These are phyloP conservation scores for Blastobotrys peoriensis DNA, from an alignment of 805 yeast genomes.

Conservation along the genomic window DNA sequence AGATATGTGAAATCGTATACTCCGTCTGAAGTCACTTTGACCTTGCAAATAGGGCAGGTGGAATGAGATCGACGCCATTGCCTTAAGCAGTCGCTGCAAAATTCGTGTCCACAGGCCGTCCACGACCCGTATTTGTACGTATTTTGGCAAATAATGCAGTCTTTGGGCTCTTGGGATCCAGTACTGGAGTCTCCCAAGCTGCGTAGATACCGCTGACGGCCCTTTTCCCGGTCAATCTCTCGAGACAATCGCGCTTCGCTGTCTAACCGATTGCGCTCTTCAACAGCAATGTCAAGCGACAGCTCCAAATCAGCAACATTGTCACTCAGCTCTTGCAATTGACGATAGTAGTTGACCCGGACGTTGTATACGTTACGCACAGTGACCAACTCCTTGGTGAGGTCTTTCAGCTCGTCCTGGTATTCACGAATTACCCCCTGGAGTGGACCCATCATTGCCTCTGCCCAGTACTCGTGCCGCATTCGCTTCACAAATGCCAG, in stretches of 20 bases:
- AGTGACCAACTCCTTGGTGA: constrained; percentile 30
- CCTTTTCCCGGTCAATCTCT: constrained; percentile 18
- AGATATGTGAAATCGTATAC: constrained; percentile 65
- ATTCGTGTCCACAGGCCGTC: constrained; percentile 88
- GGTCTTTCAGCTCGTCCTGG: constrained; percentile 8
- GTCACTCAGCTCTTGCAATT: constrained; percentile 82
- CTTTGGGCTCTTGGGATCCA: constrained; percentile 35
- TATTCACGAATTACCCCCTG: not conserved
- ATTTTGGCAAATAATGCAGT: constrained; percentile 76
- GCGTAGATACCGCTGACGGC: constrained; percentile 41
- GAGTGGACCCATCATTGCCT: not conserved
- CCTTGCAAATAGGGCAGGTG: constrained; percentile 80
- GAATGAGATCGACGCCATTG: constrained; percentile 59
- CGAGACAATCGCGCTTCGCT: constrained; percentile 13
- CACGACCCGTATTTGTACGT: constrained; percentile 68
- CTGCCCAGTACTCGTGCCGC: not conserved
- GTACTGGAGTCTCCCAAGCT: constrained; percentile 31
- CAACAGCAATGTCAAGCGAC: constrained; percentile 21
- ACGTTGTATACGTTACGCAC: constrained; percentile 65
- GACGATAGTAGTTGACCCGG: constrained; percentile 76
- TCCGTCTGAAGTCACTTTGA: constrained; percentile 41
- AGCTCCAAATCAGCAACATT: constrained; percentile 52
- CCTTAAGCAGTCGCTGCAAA: constrained; percentile 72
- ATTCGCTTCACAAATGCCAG: not conserved
- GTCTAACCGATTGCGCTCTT: constrained; percentile 15